Evolutionary conservation across 768 basidiomycete genomes (phyloP), one percentile per base, ranked within the genome.

Genomic region (Thelephora aurantiotincta): DNA sequence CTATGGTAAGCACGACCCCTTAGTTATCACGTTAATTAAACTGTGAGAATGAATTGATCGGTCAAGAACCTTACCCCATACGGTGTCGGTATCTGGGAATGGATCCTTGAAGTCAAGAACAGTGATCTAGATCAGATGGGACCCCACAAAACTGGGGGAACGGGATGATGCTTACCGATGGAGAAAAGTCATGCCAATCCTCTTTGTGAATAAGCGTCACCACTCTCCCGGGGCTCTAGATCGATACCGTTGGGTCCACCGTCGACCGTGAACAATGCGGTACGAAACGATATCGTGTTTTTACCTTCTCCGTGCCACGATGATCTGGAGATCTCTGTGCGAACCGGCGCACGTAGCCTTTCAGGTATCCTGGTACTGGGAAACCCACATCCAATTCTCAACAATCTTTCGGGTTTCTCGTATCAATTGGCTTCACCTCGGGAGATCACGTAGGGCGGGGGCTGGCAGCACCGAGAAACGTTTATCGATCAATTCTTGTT

Each of bases 321-420:
- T 97, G 92, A 58, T 97, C 92, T 59, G 90, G 86, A 48, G 89
- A 93, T 58, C 77, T 75, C 63, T 94, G 90, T 0, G 91, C 88
- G 56, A 96, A 96, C 22, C 92, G 70, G 1, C 91, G 75, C 0
- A 93, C 86, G 51, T 90, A 91, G 33, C 87, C 87, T 64, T 91
- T 94, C 54, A 96, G 67, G 57, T 82, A 96, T 9, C 92, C 92
- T 0, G 86, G 71, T 0, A 71, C 86, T 83, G 48, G 33, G 33
- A 35, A 34, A 48, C 26, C 26, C 20, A 12, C 18, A 13, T n/a
- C n/a, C n/a, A 14, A 43, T n/a, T n/a, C n/a, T n/a, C 23, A 33
- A 22, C 34, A 30, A 16, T 13, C 35, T 16, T 19, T 35, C 14
- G 44, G 12, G 13, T 35, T 6, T 9, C 11, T 12, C 43, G 13